Base-by-base conservation (phyloP, 2,329 filamentous ascomycete species). In the Periglandula ipomoeae region DNA sequence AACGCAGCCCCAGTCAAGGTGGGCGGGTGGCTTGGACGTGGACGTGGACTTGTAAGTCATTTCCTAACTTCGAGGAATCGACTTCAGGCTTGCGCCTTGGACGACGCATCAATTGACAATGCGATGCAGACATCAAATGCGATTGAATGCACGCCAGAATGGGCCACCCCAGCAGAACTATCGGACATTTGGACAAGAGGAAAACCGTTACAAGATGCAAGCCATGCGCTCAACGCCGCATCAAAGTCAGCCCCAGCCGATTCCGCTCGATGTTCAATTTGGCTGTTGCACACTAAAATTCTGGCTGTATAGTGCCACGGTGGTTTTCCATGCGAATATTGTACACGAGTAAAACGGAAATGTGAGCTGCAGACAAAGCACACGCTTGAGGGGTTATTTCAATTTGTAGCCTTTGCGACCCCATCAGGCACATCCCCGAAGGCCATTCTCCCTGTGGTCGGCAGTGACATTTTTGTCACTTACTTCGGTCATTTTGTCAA, bases 161-260 rank as follows among this genome's bases (percentile, higher is more conserved):
- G 42, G 26, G 15, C n/a, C 8, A 9, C 32, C 35, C 32, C 17
- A 55, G 48, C 11, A 57, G 58, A 2, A 39, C 22, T 2, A 37
- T 61, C 13, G 61, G 60, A 0, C 59, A 58, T 1, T 23, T 64
- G 1, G 61, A 63, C 27, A 56, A 59, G 22, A 52, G 61, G 2
- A 63, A 51, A 17, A 52, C 2, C 13, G 7, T 59, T 1, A 54
- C 58, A 0, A 54, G 61, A 17, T 63, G 61, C 44, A 52, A 59
- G 26, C 8, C 57, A 11, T 63, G 61, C 19, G 59, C 55, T 2
- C 56, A 30, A 39, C 46, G 59, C 23, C 59, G 55, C 1, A 63
- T 61, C 26, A 62, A 61, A 50, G 60, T 61, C 8, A 2, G 45
- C 26, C 27, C 20, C 20, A 27, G 26, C 27, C 15, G 9, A 32